Base-by-base conservation (phyloP, 306 rosid genomes). In the Benincasa hispida region DNA sequence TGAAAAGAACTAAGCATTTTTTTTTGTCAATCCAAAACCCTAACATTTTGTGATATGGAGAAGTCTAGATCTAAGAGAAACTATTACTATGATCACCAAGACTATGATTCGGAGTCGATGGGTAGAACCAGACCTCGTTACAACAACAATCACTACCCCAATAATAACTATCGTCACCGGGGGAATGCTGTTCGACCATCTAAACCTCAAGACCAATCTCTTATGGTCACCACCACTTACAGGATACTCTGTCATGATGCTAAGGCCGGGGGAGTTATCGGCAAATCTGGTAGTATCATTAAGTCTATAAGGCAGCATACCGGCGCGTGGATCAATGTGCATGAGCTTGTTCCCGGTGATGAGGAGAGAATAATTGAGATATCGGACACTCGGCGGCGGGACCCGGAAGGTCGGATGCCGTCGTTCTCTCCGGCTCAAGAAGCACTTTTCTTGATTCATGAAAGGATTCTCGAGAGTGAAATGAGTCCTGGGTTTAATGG, bases 271-370 rank as follows among this genome's bases (percentile, higher is more conserved):
- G 96, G 99, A 0, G 99, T 95, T 59, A 95, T 95, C 57, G 99
- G 99, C 59, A 95, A 95, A 91, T 92, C 99, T 9, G 99, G 99
- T 22, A 88, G 89, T 74, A 90, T 95, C 9, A 95, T 95, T 56
- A 95, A 95, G 93, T 88, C 96, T 47, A 95, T 95, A 25, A 84
- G 99, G 75, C 99, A 95, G 74, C 98, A 88, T 81, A 95, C 99
- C 76, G 98, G 99, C 79, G 99, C 99, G 84, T 95, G 98, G 99
- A 90, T 95, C 89, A 95, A 92, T 92, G 91, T 95, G 74, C 97
- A 90, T 77, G 99, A 95, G 89, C 93, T 92, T 57, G 79, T 88
- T 8, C 81, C 90, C 0, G 96, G 98, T 0, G 99, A 95, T 17
- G 99, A 95, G 81, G 99, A 92, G 91, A 82, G 99, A 34, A 90